phyloP scores from a whole-genome alignment of 306 rosid species.

The Carpinus fangiana region DNA sequence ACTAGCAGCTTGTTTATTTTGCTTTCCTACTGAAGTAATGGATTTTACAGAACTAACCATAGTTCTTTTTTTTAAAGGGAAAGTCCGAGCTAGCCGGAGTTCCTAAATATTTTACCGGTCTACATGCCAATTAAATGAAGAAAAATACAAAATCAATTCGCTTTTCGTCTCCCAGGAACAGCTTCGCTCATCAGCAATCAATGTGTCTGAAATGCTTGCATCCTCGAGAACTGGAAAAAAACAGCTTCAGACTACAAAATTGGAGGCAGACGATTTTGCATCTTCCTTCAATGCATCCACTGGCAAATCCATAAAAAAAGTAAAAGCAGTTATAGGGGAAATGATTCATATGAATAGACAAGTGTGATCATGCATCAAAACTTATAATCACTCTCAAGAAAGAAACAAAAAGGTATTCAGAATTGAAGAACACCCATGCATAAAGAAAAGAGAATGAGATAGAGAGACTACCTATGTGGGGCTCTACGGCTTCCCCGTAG shows the following conservation, averaged over 20 bases:
- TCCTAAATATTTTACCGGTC: neutral
- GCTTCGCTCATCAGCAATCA: constrained; percentile 19
- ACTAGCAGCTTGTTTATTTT: constrained; percentile 5
- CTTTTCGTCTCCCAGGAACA: constrained; percentile 23
- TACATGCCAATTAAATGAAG: neutral
- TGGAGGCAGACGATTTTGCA: constrained; percentile 35
- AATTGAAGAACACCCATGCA: neutral
- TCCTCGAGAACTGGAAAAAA: constrained; percentile 12
- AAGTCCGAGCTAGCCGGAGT: neutral
- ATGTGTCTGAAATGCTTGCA: constrained; percentile 13
- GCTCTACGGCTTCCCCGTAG: constrained; percentile 57
- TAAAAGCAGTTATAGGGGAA: constrained; percentile 5
- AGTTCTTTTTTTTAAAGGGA: neutral
- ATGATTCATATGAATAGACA: neutral
- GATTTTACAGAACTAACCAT: constrained; percentile 8
- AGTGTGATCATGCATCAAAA: too few relatives aligned
- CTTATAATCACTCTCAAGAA: neutral
- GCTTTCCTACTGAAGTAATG: neutral
- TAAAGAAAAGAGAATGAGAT: neutral
- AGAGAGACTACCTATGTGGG: constrained; percentile 51
- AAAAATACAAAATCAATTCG: neutral
- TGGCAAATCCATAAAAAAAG: constrained; percentile 33
- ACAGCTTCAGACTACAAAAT: constrained; percentile 42
- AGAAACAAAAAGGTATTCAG: neutral
- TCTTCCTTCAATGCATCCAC: constrained; percentile 47